Conservation (phyloP, 148 eudicot genomes). For the Rhododendron griersonianum region DNA sequence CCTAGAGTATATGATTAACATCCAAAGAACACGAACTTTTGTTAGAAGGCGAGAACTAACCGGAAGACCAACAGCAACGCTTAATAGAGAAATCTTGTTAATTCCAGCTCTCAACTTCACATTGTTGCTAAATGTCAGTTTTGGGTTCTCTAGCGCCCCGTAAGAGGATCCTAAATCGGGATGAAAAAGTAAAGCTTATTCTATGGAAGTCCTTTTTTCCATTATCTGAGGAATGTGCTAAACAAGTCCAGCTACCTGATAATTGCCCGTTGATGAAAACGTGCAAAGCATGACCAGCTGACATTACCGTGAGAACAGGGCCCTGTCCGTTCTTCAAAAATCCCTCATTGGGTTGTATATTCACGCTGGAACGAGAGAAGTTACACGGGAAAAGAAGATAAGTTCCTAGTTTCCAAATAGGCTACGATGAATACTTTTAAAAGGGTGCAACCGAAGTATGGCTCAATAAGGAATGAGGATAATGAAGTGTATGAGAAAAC, state of each 20-base stretch:
- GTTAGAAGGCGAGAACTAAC: slow-evolving; percentile 36
- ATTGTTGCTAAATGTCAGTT: slow-evolving; percentile 49
- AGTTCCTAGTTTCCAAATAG: not conserved
- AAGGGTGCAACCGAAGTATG: not conserved
- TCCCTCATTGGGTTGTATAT: slow-evolving; percentile 41
- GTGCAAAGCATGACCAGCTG: slow-evolving; percentile 77
- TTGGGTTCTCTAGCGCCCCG: slow-evolving; percentile 65
- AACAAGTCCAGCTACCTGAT: slow-evolving; percentile 38
- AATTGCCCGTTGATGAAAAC: slow-evolving; percentile 69
- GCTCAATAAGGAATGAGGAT: not conserved
- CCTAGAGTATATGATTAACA: not conserved
- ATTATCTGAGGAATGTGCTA: not conserved
- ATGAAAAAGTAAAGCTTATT: not conserved
- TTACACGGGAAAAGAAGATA: not conserved
- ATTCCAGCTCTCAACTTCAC: slow-evolving; percentile 63
- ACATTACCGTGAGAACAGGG: slow-evolving; percentile 64
- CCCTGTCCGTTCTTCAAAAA: slow-evolving; percentile 39
- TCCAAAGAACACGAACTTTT: not conserved
- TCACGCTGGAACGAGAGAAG: slow-evolving; percentile 40
- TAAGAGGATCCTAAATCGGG: slow-evolving; percentile 43
- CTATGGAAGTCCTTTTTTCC: not conserved
- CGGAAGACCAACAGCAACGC: slow-evolving; percentile 82
- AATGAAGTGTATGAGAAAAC: not conserved
- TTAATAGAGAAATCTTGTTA: slow-evolving; percentile 77
- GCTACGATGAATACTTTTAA: not conserved